Evolutionary conservation across 1,284 basidiomycete species (phyloP).

Genomic region (Exsudoporus floridanus): DNA sequence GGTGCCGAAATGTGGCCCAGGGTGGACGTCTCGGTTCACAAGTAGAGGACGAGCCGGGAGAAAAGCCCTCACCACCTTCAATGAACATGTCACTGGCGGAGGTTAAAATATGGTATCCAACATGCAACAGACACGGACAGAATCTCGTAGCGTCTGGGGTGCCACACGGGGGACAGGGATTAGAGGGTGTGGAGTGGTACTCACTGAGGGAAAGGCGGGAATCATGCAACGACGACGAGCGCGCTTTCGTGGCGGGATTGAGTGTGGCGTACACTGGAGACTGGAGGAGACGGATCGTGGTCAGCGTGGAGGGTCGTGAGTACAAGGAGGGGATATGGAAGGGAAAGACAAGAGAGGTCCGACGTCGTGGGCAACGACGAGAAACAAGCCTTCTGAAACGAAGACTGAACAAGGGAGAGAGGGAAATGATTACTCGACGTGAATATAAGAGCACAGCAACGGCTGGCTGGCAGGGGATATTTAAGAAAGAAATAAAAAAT

Average conservation of each 20-base stretch:
- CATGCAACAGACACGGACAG: not conserved
- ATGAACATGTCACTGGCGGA: constrained; percentile 10
- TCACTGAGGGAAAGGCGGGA: constrained; percentile 23
- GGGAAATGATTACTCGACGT: constrained; percentile 20
- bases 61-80: not conserved
- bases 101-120: constrained; percentile 19
- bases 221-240: constrained; percentile 33
- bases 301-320: constrained; percentile 58
- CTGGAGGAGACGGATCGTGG: constrained; percentile 43
- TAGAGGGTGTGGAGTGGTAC: constrained; percentile 2
- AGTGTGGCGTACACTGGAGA: constrained; percentile 37
- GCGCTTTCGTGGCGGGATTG: constrained; percentile 15
- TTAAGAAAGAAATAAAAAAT: constrained; percentile 18
- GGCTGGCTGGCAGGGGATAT: constrained; percentile 13
- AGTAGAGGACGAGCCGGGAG: not conserved
- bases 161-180: constrained; percentile 5
- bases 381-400: constrained; percentile 29
- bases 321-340: constrained; percentile 33
- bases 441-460: constrained; percentile 36
- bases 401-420: constrained; percentile 32
- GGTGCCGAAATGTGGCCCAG: constrained; percentile 3
- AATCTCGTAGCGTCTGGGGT: constrained; percentile 1
- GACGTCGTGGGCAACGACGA: constrained; percentile 35
- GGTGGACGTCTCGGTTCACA: not conserved
- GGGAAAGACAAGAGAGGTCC: constrained; percentile 28